Evolutionary conservation across 345 rosid species (phyloP).

Genomic region (Gossypium arboreum): DNA sequence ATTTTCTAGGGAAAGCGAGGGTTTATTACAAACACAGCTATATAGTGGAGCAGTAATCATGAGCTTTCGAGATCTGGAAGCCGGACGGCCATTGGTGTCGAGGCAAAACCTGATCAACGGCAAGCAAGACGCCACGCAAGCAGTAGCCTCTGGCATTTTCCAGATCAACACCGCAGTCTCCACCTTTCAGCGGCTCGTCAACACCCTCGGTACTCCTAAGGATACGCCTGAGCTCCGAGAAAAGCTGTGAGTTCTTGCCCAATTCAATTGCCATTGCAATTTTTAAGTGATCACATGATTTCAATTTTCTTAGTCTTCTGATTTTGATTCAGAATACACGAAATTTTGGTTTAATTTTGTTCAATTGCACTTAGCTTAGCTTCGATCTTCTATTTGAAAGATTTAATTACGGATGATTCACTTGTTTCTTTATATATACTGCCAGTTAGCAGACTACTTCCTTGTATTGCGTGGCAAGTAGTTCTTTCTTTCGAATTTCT

Average conservation of each 20-base stretch:
- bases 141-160: slow-evolving; percentile 90
- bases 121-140: slow-evolving; percentile 79
- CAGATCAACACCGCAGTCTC: slow-evolving; percentile 96
- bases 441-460: background rate
- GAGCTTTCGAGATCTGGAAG: slow-evolving; percentile 97
- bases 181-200: slow-evolving; percentile 86
- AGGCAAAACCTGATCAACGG: slow-evolving; percentile 51
- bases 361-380: slow-evolving; percentile 2
- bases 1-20: slow-evolving; percentile 22
- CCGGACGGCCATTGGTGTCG: slow-evolving; percentile 52
- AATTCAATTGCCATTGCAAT: background rate
- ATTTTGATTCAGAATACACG: background rate
- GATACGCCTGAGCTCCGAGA: slow-evolving; percentile 95
- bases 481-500: too few relatives aligned
- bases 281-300: background rate
- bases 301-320: background rate
- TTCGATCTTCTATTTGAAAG: background rate
- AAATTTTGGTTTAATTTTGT: background rate
- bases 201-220: slow-evolving; percentile 94
- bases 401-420: background rate
- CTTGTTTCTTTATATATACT: background rate
- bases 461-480: background rate
- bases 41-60: slow-evolving; percentile 25
- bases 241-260: slow-evolving; percentile 59
- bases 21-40: background rate